Percentiles rank a stretch among this genome's conserved stretches.
Conservation (phyloP, 176 grass and related monocot genomes). For the Eremochloa ophiuroides region DNA sequence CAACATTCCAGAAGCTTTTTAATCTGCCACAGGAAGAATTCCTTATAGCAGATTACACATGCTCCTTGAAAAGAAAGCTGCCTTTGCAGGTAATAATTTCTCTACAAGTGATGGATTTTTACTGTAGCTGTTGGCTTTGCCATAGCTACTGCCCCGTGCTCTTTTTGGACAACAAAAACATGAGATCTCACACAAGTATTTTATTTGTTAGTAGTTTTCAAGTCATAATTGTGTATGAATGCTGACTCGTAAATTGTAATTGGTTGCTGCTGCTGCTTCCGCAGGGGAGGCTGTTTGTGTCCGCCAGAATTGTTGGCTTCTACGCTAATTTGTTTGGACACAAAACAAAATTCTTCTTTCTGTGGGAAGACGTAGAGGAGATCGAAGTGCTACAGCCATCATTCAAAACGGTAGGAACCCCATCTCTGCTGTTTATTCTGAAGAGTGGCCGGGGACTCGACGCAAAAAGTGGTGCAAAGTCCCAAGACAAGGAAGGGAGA, state of each 20-base stretch:
- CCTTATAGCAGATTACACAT: slow-evolving; percentile 85
- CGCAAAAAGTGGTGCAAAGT: slow-evolving; percentile 59
- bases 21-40: slow-evolving; percentile 74
- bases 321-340: slow-evolving; percentile 82
- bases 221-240: background rate
- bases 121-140: background rate
- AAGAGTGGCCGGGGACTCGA: slow-evolving; percentile 71
- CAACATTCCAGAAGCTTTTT: slow-evolving; percentile 79
- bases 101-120: background rate
- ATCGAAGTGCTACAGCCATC: slow-evolving; percentile 67
- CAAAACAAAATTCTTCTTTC: slow-evolving; percentile 93
- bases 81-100: slow-evolving; percentile 50
- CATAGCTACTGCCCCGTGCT: background rate
- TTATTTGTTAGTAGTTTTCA: background rate
- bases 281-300: slow-evolving; percentile 82
- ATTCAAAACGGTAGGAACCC: slow-evolving; percentile 58
- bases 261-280: background rate
- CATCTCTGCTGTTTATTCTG: slow-evolving; percentile 52
- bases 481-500: slow-evolving; percentile 76
- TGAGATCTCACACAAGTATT: background rate
- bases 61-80: slow-evolving; percentile 72
- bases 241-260: slow-evolving; percentile 4
- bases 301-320: slow-evolving; percentile 78
- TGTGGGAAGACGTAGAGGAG: slow-evolving; percentile 84
- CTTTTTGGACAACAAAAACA: slow-evolving; percentile 1